Evolutionary conservation across 768 basidiomycete species (phyloP), one percentile per base, ranked within the genome.

Genomic region (Suillus plorans): DNA sequence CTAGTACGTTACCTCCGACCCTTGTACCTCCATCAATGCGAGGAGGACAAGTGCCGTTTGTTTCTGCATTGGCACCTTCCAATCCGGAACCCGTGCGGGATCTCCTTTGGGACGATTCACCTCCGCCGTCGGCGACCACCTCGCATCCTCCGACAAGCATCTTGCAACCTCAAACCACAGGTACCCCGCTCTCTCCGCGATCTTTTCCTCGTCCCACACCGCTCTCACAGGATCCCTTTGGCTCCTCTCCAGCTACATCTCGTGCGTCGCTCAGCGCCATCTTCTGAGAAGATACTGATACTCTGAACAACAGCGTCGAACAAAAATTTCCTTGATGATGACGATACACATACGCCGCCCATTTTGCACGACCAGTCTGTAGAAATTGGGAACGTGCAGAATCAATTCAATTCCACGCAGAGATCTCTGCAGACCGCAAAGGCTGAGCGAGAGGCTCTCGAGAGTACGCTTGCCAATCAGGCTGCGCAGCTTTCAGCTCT

Each of bases 11-110:
- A 36, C 94, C 95, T 5, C 77, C 76, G 44, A 84, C 87, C 41
- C 81, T 99, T 55, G 75, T 97, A 7, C 97, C 97, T 8, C 96
- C 95, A 2, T 87, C 90, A 2, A 82, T 92, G 80, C 89, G 95
- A 34, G 69, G 76, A 44, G 70, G 78, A 61, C 71, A 81, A 41
- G 49, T 28, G 49, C 14, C 50, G 4, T 81, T 84, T 45, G 72
- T 82, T 25, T 80, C 80, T 65, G 69, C 79, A 28, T 71, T 80
- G 10, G 56, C 77, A 16, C 71, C 77, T 7, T 67, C 78, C 45
- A 81, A 81, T 41, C 73, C 77, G 41, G 76, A 81, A 18, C 63
- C 77, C 7, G 75, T 86, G 67, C 80, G 77, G 70, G 83, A 85
- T 71, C 76, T 83, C 34, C 67, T 80, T 8, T 83, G 84, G 78